A percentile compares a stretch with the other conserved stretches of the same genome.
phyloP scores from a whole-genome alignment of 176 grass and related monocot species.

The Phragmites australis region DNA sequence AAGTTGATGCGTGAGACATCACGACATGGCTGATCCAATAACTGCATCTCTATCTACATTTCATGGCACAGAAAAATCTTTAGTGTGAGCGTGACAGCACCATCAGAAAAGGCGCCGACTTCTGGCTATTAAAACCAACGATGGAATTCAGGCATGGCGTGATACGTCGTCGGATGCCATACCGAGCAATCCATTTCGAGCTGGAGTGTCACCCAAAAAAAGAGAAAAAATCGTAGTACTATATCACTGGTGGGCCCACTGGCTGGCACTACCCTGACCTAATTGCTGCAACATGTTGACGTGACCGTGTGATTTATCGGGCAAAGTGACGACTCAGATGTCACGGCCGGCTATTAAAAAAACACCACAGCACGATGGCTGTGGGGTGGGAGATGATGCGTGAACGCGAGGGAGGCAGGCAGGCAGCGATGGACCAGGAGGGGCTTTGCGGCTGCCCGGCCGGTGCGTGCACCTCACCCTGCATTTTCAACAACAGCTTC shows the following conservation, averaged over 20 bases:
- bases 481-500: conserved; percentile 1
- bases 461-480: conserved; percentile 45
- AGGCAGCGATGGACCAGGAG: conserved; percentile 14
- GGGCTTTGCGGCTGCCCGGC: conserved; percentile 42
- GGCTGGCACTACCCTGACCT: conserved; percentile 24
- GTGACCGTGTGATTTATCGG: background rate
- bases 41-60: conserved; percentile 6
- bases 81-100: conserved; percentile 14
- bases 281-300: conserved; percentile 4
- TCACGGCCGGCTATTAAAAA: conserved; percentile 3
- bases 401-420: conserved; percentile 9
- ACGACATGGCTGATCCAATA: background rate
- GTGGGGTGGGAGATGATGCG: conserved; percentile 12
- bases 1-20: conserved; percentile 5
- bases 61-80: background rate
- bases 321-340: conserved; percentile 32
- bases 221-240: background rate
- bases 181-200: conserved; percentile 3
- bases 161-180: conserved; percentile 23
- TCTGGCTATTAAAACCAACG: background rate
- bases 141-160: conserved; percentile 5
- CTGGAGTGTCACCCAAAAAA: background rate
- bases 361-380: background rate
- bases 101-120: conserved; percentile 32
- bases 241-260: background rate